A percentile compares a stretch with the other conserved stretches of the same genome.
phyloP scores from a whole-genome alignment of 495 filamentous ascomycete species.

The Penicillium paxilli region DNA sequence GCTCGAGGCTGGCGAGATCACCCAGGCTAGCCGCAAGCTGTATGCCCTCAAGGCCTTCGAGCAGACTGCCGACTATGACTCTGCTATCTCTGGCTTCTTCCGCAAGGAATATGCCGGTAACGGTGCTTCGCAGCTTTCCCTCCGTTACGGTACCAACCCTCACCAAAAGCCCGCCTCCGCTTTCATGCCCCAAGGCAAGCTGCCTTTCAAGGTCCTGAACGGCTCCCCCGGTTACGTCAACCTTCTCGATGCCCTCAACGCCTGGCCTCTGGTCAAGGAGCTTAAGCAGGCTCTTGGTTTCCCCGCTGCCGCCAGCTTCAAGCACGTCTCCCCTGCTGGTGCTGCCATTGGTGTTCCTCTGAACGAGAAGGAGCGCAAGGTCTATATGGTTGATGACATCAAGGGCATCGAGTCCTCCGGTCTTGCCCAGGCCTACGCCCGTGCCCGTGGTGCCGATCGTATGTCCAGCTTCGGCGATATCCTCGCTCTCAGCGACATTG shows the following conservation, averaged over 20 bases:
- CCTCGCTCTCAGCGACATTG: slow-evolving; percentile 86
- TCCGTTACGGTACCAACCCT: slow-evolving; percentile 95
- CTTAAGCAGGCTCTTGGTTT: slow-evolving; percentile 81
- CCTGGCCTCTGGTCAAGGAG: slow-evolving; percentile 96
- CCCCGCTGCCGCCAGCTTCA: slow-evolving; percentile 97
- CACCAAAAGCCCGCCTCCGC: slow-evolving; percentile 95
- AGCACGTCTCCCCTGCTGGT: slow-evolving; percentile 96
- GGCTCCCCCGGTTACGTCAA: slow-evolving; percentile 96
- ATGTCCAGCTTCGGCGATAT: slow-evolving; percentile 98
- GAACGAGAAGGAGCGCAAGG: slow-evolving; percentile 83
- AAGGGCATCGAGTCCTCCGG: slow-evolving; percentile 78
- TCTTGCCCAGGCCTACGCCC: slow-evolving; percentile 91
- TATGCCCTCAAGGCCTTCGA: slow-evolving; percentile 97
- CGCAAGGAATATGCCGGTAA: slow-evolving; percentile 91
- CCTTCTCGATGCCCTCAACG: slow-evolving; percentile 92
- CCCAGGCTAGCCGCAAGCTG: slow-evolving; percentile 74
- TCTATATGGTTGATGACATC: slow-evolving; percentile 98
- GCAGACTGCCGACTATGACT: slow-evolving; percentile 97
- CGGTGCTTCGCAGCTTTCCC: slow-evolving; percentile 75
- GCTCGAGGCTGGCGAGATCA: slow-evolving; percentile 81
- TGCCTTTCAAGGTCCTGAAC: slow-evolving; percentile 96
- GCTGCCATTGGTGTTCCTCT: slow-evolving; percentile 90
- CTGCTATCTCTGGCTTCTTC: slow-evolving; percentile 94
- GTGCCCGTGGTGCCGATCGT: slow-evolving; percentile 90
- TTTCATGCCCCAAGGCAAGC: slow-evolving; percentile 64